A percentile compares a stretch with the other conserved stretches of the same genome.
Evolutionary conservation across 2,329 filamentous ascomycete genomes (phyloP).

Genomic region (Claviceps sp.): DNA sequence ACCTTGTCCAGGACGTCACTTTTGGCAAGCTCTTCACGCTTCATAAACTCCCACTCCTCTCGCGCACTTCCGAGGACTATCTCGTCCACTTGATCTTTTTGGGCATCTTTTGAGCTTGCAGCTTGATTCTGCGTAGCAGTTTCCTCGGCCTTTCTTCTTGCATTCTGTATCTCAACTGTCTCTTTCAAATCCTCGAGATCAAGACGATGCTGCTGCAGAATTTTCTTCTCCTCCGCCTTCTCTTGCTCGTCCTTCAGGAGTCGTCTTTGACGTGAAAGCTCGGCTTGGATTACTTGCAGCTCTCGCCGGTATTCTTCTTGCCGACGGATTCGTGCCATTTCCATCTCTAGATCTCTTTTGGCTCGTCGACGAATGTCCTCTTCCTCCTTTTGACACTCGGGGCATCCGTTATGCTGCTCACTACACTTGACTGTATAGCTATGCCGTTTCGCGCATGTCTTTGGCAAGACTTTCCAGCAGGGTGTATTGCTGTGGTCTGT

Average conservation of each 20-base stretch:
- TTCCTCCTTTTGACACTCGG: constrained; percentile 38
- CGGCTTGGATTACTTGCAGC: constrained; percentile 38
- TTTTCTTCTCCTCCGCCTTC: neutral
- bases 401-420: constrained; percentile 26
- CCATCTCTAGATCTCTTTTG: constrained; percentile 35
- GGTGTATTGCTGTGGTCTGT: constrained; percentile 38
- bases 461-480: constrained; percentile 24
- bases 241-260: neutral
- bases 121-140: neutral
- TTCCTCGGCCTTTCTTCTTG: neutral
- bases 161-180: constrained; percentile 10
- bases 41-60: constrained; percentile 50
- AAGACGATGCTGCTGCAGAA: constrained; percentile 25
- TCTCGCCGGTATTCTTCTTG: constrained; percentile 31
- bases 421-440: constrained; percentile 32
- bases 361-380: constrained; percentile 27
- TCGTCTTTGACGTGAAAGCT: constrained; percentile 32
- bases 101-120: neutral
- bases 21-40: constrained; percentile 31
- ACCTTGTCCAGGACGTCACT: constrained; percentile 46
- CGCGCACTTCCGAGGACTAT: constrained; percentile 17
- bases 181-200: constrained; percentile 31
- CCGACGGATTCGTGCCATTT: constrained; percentile 29
- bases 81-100: no score
- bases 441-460: constrained; percentile 40